Evolutionary conservation across 768 basidiomycete genomes (phyloP).

Genomic region (Boletus eberwhitei): DNA sequence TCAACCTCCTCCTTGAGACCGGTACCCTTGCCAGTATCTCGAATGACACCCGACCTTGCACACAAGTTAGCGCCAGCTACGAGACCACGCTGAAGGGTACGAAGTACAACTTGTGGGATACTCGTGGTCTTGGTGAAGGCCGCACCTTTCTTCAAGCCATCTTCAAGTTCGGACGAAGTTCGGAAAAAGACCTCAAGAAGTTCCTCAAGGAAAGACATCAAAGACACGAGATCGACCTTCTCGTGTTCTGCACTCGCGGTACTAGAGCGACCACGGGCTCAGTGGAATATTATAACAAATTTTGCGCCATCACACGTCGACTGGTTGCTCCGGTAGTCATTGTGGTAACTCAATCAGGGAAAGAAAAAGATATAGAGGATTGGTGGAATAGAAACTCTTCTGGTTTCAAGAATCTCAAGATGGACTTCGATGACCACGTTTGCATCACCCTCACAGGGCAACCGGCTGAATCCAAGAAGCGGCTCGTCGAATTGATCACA

Average conservation of each 20-base stretch:
- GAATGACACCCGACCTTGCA: constrained; percentile 16
- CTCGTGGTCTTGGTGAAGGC: constrained; percentile 36
- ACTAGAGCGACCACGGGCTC: constrained; percentile 30
- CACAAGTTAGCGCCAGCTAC: constrained; percentile 4
- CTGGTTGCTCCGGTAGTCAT: constrained; percentile 35
- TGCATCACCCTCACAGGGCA: constrained; percentile 33
- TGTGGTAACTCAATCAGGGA: constrained; percentile 37
- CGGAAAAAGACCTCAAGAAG: constrained; percentile 19
- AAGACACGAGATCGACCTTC: constrained; percentile 34
- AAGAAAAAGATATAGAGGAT: constrained; percentile 20
- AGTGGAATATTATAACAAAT: constrained; percentile 31
- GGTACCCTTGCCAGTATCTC: constrained; percentile 4
- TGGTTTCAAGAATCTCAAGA: constrained; percentile 21
- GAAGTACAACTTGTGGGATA: constrained; percentile 33
- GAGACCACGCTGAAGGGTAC: not conserved
- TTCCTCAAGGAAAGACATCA: constrained; percentile 21
- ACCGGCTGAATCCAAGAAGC: constrained; percentile 11
- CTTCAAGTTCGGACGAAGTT: constrained; percentile 2
- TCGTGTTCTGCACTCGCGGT: constrained; percentile 38
- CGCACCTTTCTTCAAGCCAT: constrained; percentile 8
- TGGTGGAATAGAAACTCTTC: constrained; percentile 33
- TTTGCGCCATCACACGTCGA: constrained; percentile 36
- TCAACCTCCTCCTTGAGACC: constrained; percentile 22
- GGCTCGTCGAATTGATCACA: constrained; percentile 15
- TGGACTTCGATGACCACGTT: constrained; percentile 35